Evolutionary conservation across 257 asterid species (phyloP), one percentile per base, ranked within the genome.

Genomic region (Solanum virginianum): DNA sequence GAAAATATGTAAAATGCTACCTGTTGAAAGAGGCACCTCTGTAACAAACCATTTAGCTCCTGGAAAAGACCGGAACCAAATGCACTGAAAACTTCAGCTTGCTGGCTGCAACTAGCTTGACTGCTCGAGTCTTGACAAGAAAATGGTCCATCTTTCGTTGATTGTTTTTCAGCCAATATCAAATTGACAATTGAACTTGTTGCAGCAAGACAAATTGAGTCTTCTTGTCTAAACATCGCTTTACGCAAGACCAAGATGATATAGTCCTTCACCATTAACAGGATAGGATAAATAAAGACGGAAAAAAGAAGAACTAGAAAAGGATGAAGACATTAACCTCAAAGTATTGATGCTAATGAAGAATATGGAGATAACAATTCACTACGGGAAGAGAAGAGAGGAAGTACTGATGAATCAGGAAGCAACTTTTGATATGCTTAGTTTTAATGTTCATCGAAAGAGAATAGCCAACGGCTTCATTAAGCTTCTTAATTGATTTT

Each of bases 21-120:
- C 97, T 95, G 98, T 92, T 93, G 98, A 89, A 91, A 92, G 74
- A 95, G 95, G 88, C 98, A 93, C 90, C 98, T 90, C 90, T 93
- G 98, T 81, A 95, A 91, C 90, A 93, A 90, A 84, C 98, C 93
- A 89, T 93, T 92, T 80, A 95, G 94, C 90, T 95, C 98, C 84
- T 84, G 93, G 89, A 95, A 95, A 88, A 95, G 97, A 85, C 89
- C 89, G 80, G 88, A 85, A 47, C 89, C 90, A 56, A 84, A 85
- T 72, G 91, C 86, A 72, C 56, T 84, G 85, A 83, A 91, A 84
- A 88, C 85, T 89, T 88, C 95, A 90, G 91, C 89, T 87, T 93
- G 97, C 90, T 94, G 98, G 89, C 98, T 95, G 89, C 94, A 87
- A 90, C 98, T 92, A 77, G 98, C 98, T 90, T 95, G 98, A 88